Conservation (phyloP, 768 basidiomycete species). For the Tephrocybe sp. region DNA sequence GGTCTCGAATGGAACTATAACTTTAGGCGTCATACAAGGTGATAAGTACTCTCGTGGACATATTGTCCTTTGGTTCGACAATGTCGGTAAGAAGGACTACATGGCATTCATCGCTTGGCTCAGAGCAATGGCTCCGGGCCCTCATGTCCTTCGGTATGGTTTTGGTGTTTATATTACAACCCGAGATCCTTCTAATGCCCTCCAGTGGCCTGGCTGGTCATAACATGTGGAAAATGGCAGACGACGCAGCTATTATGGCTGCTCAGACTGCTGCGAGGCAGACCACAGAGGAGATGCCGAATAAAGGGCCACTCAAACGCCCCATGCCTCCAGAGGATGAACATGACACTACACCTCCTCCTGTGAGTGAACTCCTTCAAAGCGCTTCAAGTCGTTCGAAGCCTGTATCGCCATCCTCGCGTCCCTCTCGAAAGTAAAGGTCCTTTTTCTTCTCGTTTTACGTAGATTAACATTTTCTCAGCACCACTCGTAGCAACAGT, state of each 20-base stretch:
- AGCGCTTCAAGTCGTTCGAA: constrained; percentile 1
- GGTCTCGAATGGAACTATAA: background rate
- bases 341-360: constrained; percentile 9
- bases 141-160: constrained; percentile 1
- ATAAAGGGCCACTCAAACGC: constrained; percentile 2
- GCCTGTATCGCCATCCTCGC: constrained; percentile 3
- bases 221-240: constrained; percentile 7
- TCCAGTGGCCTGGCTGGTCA: constrained; percentile 3
- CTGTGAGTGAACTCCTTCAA: constrained; percentile 3
- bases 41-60: constrained; percentile 11
- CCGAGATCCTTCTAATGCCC: background rate
- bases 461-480: background rate
- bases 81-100: background rate
- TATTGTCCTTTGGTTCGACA: constrained; percentile 19
- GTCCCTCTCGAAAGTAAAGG: constrained; percentile 9
- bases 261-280: background rate
- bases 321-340: constrained; percentile 2
- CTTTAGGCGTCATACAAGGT: constrained; percentile 1
- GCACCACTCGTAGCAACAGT: background rate
- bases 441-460: background rate
- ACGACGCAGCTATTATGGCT: background rate
- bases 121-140: background rate
- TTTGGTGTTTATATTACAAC: background rate
- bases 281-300: background rate
- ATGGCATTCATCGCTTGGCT: constrained; percentile 10